Percentiles rank a stretch among this genome's conserved stretches.
These are phyloP conservation scores for Cucurbita maxima DNA, from an alignment of 306 rosid species.

Conservation along the genomic window DNA sequence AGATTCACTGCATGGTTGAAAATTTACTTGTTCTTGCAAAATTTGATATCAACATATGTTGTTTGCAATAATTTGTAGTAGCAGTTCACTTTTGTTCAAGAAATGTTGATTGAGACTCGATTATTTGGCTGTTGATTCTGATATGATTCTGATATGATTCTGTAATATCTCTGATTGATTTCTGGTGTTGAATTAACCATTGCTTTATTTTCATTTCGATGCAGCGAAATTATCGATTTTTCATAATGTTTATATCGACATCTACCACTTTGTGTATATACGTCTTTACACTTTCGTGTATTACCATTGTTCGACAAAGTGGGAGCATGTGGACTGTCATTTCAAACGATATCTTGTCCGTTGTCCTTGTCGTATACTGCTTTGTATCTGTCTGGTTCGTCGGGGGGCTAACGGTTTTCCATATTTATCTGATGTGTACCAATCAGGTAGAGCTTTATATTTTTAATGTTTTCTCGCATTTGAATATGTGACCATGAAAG, in stretches of 20 bases:
- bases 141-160: not conserved
- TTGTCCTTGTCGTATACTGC: conserved; percentile 70
- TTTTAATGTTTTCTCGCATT: not conserved
- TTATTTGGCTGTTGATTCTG: not conserved
- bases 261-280: conserved; percentile 62
- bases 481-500: not conserved
- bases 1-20: not conserved
- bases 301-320: conserved; percentile 37
- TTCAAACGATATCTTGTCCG: conserved; percentile 41
- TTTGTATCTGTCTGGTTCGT: conserved; percentile 80
- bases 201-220: conserved; percentile 13
- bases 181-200: not conserved
- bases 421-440: conserved; percentile 65
- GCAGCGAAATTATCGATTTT: conserved; percentile 89
- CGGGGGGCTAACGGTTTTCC: conserved; percentile 84
- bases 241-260: conserved; percentile 57
- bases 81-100: not conserved
- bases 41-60: not conserved
- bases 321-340: conserved; percentile 30
- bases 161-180: not conserved
- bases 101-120: not conserved
- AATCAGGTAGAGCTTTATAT: conserved; percentile 47
- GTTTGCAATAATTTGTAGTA: not conserved
- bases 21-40: not conserved
- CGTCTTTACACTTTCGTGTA: conserved; percentile 71